Percentiles rank a stretch among this genome's conserved stretches.
These are phyloP conservation scores for Aphanomyces astaci DNA, from an alignment of 352 stramenopile species.

Conservation along the genomic window DNA sequence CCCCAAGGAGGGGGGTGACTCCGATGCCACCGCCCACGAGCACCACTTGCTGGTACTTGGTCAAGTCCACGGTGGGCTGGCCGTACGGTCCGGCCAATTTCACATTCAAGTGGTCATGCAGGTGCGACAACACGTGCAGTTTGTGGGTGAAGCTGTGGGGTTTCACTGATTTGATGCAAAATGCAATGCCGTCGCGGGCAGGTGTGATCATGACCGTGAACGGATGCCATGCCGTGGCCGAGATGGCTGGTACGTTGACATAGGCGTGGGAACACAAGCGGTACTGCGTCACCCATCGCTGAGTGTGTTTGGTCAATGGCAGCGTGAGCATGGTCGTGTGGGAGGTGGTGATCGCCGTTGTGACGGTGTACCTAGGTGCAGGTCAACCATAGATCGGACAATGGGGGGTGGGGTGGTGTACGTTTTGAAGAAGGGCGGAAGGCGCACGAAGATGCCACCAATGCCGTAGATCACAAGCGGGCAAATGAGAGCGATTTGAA, in stretches of 20 bases:
- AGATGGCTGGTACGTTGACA: constrained; percentile 55
- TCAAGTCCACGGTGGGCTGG: constrained; percentile 48
- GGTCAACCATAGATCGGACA: too few species aligned
- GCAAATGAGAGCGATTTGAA: constrained; percentile 43
- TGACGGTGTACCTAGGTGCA: too few species aligned
- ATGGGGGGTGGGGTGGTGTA: too few species aligned
- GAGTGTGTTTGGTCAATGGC: constrained; percentile 42
- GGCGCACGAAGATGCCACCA: constrained; percentile 39
- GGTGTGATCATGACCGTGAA: constrained; percentile 71
- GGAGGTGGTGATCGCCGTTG: constrained; percentile 25
- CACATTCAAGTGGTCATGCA: constrained; percentile 26
- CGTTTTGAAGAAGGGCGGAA: constrained; percentile 35
- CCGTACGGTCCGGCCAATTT: constrained; percentile 64
- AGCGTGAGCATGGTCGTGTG: constrained; percentile 52
- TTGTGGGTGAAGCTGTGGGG: constrained; percentile 36
- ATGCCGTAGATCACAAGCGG: constrained; percentile 55
- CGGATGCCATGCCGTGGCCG: constrained; percentile 58
- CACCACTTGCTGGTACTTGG: constrained; percentile 59
- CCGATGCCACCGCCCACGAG: constrained; percentile 66
- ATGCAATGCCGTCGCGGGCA: constrained; percentile 62
- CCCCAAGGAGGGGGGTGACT: constrained; percentile 65
- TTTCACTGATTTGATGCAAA: constrained; percentile 59
- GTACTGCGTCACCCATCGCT: constrained; percentile 44
- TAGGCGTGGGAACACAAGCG: constrained; percentile 64
- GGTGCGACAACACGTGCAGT: constrained; percentile 21